Evolutionary conservation across 345 rosid genomes (phyloP).

Genomic region (Arabidopsis arenosa): DNA sequence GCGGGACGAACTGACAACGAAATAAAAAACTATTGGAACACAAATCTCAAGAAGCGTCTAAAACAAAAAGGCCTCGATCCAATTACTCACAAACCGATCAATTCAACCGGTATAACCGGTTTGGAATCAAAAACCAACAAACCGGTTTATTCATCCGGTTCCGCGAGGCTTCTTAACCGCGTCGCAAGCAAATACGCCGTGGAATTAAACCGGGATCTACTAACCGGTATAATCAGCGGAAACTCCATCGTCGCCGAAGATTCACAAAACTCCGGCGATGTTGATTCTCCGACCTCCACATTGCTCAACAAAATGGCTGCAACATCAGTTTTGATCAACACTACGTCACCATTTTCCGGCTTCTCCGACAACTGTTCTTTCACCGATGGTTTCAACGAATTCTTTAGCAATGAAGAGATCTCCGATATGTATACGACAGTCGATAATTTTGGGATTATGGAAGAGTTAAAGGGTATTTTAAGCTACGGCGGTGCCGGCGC

Average conservation of each 20-base stretch:
- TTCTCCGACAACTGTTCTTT: conserved; percentile 31
- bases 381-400: conserved; percentile 10
- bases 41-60: conserved; percentile 59
- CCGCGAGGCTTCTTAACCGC: conserved; percentile 37
- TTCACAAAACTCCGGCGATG: conserved; percentile 21
- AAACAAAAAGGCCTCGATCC: conserved; percentile 53
- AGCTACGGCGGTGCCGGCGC: not conserved
- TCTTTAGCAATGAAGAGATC: conserved; percentile 32
- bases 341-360: conserved; percentile 1
- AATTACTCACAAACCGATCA: conserved; percentile 49
- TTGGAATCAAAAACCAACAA: not conserved
- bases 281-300: conserved; percentile 12
- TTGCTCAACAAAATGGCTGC: conserved; percentile 20
- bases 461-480: conserved; percentile 35
- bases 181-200: conserved; percentile 41
- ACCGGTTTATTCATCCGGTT: conserved; percentile 29
- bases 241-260: conserved; percentile 10
- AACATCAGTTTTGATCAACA: not conserved
- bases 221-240: conserved; percentile 40
- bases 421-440: conserved; percentile 16
- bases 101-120: conserved; percentile 9
- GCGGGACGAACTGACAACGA: conserved; percentile 62
- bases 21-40: conserved; percentile 68
- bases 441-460: conserved; percentile 39
- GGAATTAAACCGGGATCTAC: conserved; percentile 36